phyloP scores from a whole-genome alignment of 2,329 filamentous ascomycete species.

The Diaporthe sp. region DNA sequence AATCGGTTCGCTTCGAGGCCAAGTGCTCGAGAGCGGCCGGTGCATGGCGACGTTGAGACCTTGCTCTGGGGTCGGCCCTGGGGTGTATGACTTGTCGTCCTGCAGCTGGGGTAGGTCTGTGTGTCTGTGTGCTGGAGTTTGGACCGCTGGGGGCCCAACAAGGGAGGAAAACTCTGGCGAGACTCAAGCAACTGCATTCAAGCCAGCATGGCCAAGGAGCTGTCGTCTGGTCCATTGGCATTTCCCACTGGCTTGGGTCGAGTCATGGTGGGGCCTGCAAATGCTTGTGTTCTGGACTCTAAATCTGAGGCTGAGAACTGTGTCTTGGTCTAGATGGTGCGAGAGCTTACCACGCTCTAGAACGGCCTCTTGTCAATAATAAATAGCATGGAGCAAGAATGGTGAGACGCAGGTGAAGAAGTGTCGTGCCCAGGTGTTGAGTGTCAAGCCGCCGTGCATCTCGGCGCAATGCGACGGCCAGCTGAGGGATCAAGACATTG shows the following conservation, averaged over 20 bases:
- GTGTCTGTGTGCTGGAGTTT: slow-evolving; percentile 16
- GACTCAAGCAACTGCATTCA: slow-evolving; percentile 4
- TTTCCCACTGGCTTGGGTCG: slow-evolving; percentile 23
- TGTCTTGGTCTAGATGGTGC: slow-evolving; percentile 2
- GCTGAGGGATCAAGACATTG: not conserved
- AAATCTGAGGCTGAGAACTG: slow-evolving; percentile 12
- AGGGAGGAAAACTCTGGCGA: slow-evolving; percentile 7
- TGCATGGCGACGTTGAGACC: slow-evolving; percentile 11
- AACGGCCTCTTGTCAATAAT: not conserved
- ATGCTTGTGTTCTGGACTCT: slow-evolving; percentile 26
- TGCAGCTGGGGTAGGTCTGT: slow-evolving; percentile 14
- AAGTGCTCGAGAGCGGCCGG: slow-evolving; percentile 29
- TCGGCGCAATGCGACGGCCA: not conserved
- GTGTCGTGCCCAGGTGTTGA: not conserved
- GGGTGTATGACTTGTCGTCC: slow-evolving; percentile 17
- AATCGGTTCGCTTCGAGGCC: slow-evolving; percentile 29
- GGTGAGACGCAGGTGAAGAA: slow-evolving; percentile 21
- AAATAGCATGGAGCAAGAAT: slow-evolving; percentile 3
- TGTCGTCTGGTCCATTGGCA: slow-evolving; percentile 18
- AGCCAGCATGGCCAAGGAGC: slow-evolving; percentile 12
- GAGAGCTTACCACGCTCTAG: not conserved
- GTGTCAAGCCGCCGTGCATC: slow-evolving; percentile 17
- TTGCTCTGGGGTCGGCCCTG: slow-evolving; percentile 23
- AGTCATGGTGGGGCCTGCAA: slow-evolving; percentile 27
- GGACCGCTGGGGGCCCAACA: not conserved